Evolutionary conservation across 164 flowering plant species (phyloP).

Genomic region (Vitis labrusca): DNA sequence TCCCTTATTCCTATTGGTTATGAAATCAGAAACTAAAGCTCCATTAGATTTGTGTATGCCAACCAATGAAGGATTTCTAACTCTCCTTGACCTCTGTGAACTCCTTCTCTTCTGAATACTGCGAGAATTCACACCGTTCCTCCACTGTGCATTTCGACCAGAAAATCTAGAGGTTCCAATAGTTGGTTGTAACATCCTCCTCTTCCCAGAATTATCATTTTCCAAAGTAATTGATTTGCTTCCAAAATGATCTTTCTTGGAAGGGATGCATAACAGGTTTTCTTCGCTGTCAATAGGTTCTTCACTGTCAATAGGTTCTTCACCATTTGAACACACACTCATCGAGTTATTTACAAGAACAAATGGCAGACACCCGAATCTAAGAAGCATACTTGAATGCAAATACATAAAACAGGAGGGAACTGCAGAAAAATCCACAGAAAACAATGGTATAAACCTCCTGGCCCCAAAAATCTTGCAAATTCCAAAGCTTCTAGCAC

Average conservation of each 20-base stretch:
- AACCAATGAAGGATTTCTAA: constrained; percentile 27
- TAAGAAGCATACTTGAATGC: constrained; percentile 39
- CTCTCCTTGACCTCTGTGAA: constrained; percentile 41
- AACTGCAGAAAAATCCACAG: constrained; percentile 56
- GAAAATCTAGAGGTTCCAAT: constrained; percentile 19
- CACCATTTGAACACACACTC: constrained; percentile 5
- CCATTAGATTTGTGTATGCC: constrained; percentile 26
- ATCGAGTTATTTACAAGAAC: constrained; percentile 12
- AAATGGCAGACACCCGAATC: constrained; percentile 18
- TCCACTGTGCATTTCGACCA: constrained; percentile 23
- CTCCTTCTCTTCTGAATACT: constrained; percentile 49
- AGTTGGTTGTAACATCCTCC: constrained; percentile 13
- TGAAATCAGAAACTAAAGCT: constrained; percentile 24
- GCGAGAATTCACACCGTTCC: constrained; percentile 29
- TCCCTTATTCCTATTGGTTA: constrained; percentile 23
- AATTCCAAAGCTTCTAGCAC: constrained; percentile 26
- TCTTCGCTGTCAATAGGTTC: constrained; percentile 1
- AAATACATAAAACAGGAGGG: constrained; percentile 58
- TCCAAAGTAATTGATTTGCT: constrained; percentile 2
- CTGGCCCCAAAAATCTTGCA: constrained; percentile 55
- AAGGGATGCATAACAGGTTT: constrained; percentile 8
- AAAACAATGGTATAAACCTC: constrained; percentile 46
- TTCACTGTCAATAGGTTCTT: constrained; percentile 2
- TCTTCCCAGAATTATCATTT: constrained; percentile 15
- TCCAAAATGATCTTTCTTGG: constrained; percentile 7